Conservation (phyloP, 192 early-diverging fungal genomes). For the Spizellomyces sp. region DNA sequence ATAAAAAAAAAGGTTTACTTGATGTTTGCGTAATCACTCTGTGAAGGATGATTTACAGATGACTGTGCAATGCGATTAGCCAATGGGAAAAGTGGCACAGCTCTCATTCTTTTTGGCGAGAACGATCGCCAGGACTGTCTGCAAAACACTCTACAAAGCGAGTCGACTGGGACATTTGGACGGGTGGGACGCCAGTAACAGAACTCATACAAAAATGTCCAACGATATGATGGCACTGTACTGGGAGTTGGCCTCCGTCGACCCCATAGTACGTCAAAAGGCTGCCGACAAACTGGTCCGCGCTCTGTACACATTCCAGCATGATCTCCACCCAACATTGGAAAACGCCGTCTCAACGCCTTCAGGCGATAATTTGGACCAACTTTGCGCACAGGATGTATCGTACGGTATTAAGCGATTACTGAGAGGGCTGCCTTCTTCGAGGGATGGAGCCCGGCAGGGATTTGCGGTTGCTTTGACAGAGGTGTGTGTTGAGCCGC, state of each 20-base stretch:
- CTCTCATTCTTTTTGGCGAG: too few species aligned
- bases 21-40: too few species aligned
- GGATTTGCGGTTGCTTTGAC: slow-evolving; percentile 94
- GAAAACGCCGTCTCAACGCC: background rate
- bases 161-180: too few species aligned
- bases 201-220: slow-evolving; percentile 6
- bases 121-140: too few species aligned
- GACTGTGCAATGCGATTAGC: too few species aligned
- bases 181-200: background rate
- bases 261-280: slow-evolving; percentile 60
- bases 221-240: slow-evolving; percentile 61
- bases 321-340: slow-evolving; percentile 25
- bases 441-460: slow-evolving; percentile 87
- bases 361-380: slow-evolving; percentile 66
- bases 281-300: slow-evolving; percentile 63
- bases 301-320: slow-evolving; percentile 34
- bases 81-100: too few species aligned
- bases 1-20: too few species aligned
- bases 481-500: slow-evolving; percentile 57
- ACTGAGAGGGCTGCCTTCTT: slow-evolving; percentile 82
- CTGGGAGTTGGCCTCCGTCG: slow-evolving; percentile 80
- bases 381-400: slow-evolving; percentile 74
- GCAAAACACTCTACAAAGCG: too few species aligned
- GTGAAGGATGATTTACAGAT: too few species aligned
- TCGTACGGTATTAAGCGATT: slow-evolving; percentile 86